Conservation (phyloP, 345 rosid species). For the Reutealis trisperma region DNA sequence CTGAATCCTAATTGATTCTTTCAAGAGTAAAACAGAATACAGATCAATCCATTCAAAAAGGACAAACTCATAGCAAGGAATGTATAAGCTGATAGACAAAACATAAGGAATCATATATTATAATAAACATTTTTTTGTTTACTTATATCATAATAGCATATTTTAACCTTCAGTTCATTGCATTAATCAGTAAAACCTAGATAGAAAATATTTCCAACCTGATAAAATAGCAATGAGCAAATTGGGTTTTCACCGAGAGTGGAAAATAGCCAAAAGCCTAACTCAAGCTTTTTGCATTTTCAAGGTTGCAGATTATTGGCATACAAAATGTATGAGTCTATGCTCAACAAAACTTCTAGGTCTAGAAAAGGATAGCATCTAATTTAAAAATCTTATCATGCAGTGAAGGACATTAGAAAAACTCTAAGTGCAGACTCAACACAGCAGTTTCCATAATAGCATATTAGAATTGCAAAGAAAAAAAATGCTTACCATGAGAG, state of each 20-base stretch:
- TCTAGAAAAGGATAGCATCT: too few species aligned
- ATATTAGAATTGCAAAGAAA: background rate
- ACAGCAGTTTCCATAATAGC: background rate
- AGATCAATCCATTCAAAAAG: background rate
- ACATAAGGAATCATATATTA: background rate
- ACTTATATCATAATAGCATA: background rate
- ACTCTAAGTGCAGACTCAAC: background rate
- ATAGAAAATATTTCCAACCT: background rate
- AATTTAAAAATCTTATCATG: background rate
- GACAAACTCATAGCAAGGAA: background rate
- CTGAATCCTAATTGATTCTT: background rate
- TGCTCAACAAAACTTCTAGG: background rate
- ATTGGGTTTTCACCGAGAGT: background rate
- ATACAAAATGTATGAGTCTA: background rate
- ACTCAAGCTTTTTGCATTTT: background rate
- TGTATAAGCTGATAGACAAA: background rate
- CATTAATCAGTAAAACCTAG: background rate
- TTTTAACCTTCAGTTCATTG: background rate
- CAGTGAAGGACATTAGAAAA: background rate
- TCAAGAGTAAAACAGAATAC: background rate
- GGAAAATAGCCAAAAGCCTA: background rate
- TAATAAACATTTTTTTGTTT: too few species aligned
- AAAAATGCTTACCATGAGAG: slow-evolving; percentile 67
- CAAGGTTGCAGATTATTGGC: background rate
- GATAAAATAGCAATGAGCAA: background rate